Evolutionary conservation across 345 rosid species (phyloP).

Genomic region (Turritis glabra): DNA sequence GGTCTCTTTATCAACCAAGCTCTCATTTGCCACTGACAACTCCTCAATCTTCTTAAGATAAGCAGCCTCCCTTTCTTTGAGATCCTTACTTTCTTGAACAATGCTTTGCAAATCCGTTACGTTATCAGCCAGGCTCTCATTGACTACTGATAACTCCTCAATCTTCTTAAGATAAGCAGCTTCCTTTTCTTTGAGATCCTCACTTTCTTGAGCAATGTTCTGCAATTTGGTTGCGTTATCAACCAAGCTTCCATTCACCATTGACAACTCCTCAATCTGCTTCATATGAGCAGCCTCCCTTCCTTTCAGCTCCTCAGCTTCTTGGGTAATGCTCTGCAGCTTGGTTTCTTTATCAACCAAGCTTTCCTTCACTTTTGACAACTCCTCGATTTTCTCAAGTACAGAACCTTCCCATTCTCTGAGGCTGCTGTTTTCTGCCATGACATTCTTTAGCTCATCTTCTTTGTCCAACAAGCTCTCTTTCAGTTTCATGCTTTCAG

Average conservation of each 20-base stretch:
- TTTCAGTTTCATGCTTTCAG: slow-evolving; percentile 60
- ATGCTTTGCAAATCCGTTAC: slow-evolving; percentile 63
- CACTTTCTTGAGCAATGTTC: slow-evolving; percentile 43
- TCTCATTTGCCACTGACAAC: slow-evolving; percentile 16
- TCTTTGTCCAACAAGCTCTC: slow-evolving; percentile 70
- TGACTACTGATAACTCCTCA: slow-evolving; percentile 44
- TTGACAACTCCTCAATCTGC: slow-evolving; percentile 17
- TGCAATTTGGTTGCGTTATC: slow-evolving; percentile 73
- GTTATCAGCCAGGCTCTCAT: slow-evolving; percentile 59
- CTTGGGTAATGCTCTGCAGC: slow-evolving; percentile 53
- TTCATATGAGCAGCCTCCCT: slow-evolving; percentile 10
- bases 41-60: slow-evolving; percentile 24
- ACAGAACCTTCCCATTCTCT: slow-evolving; percentile 35
- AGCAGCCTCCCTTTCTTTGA: slow-evolving; percentile 10
- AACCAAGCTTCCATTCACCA: slow-evolving; percentile 53
- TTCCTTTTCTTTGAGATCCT: slow-evolving; percentile 19
- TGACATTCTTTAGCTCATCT: slow-evolving; percentile 56
- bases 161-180: slow-evolving; percentile 24
- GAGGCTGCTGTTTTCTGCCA: slow-evolving; percentile 40
- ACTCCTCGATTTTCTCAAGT: slow-evolving; percentile 27
- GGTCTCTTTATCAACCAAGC: slow-evolving; percentile 64
- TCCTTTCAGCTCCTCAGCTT: slow-evolving; percentile 18
- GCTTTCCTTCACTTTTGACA: slow-evolving; percentile 28
- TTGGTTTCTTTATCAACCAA: slow-evolving; percentile 68
- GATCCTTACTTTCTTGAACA: slow-evolving; percentile 38